Conservation (phyloP, 139 green algal species). For the Chlamydomonas applanata region DNA sequence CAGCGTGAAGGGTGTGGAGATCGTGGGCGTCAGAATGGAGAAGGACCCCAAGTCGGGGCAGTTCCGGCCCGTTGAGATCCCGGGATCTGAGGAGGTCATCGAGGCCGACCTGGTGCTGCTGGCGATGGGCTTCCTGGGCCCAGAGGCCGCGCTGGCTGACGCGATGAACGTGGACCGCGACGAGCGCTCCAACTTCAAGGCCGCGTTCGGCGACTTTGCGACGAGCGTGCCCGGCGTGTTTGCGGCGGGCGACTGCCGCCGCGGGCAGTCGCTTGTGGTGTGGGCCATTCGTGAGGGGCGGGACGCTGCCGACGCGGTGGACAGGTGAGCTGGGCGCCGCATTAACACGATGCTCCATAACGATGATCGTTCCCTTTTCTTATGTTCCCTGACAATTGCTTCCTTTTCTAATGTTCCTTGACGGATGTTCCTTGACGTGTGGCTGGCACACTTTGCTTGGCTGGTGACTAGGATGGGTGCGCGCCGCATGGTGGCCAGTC, state of each 20-base stretch:
- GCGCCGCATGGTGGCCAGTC: no score
- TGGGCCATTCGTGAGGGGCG: constrained; percentile 95
- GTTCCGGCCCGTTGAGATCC: constrained; percentile 22
- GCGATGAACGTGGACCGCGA: constrained; percentile 79
- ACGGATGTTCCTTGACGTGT: no score
- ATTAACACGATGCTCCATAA: no score
- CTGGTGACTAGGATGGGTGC: no score
- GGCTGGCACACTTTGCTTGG: no score
- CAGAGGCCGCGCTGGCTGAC: constrained; percentile 79
- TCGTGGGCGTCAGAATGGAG: constrained; percentile 56
- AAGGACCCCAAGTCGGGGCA: constrained; percentile 3
- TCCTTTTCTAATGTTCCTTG: no score
- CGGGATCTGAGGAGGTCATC: constrained; percentile 47
- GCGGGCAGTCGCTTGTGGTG: constrained; percentile 89
- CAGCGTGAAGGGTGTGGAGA: constrained; percentile 77
- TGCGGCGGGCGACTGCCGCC: constrained; percentile 91
- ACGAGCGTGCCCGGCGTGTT: constrained; percentile 92
- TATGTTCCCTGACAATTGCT: no score
- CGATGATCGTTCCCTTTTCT: no score
- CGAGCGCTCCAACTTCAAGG: constrained; percentile 92
- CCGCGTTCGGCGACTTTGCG: constrained; percentile 67
- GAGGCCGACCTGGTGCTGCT: constrained; percentile 91
- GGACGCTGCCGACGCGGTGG: constrained; percentile 68
- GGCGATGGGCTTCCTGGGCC: constrained; percentile 95
- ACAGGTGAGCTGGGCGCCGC: constrained; percentile 58